Conservation (phyloP, 2,329 filamentous ascomycete genomes). For the Hypoxylon sp. region DNA sequence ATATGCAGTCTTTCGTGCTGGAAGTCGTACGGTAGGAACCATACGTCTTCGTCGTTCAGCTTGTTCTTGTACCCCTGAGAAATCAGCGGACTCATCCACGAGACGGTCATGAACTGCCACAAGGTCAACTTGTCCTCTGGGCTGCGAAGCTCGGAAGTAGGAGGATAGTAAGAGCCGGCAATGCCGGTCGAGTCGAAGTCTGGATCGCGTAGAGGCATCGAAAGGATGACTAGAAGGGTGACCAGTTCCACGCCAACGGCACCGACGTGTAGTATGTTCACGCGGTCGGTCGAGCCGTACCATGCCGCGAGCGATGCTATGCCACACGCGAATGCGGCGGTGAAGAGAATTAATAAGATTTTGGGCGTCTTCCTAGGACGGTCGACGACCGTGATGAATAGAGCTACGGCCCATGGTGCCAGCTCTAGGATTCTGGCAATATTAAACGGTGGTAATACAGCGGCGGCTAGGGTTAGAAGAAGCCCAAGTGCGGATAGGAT, state of each 20-base stretch:
- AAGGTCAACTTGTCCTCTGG: slow-evolving; percentile 81
- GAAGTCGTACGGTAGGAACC: slow-evolving; percentile 80
- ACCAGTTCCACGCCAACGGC: slow-evolving; percentile 52
- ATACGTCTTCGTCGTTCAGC: slow-evolving; percentile 81
- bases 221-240: slow-evolving; percentile 62
- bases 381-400: slow-evolving; percentile 49
- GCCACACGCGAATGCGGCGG: slow-evolving; percentile 46
- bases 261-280: slow-evolving; percentile 45
- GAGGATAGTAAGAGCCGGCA: slow-evolving; percentile 61
- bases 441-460: slow-evolving; percentile 43
- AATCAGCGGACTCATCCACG: slow-evolving; percentile 82
- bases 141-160: slow-evolving; percentile 68
- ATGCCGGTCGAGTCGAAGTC: slow-evolving; percentile 63
- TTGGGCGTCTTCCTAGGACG: slow-evolving; percentile 54
- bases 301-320: slow-evolving; percentile 38
- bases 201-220: slow-evolving; percentile 75
- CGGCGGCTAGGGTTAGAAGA: slow-evolving; percentile 44
- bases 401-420: slow-evolving; percentile 50
- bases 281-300: slow-evolving; percentile 45
- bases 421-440: slow-evolving; percentile 46
- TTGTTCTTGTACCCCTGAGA: slow-evolving; percentile 68
- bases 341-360: slow-evolving; percentile 51
- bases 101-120: slow-evolving; percentile 86
- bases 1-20: slow-evolving; percentile 80
- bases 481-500: slow-evolving; percentile 48